Evolutionary conservation across 2,329 filamentous ascomycete species (phyloP).

Genomic region (Phialocephala subalpina): DNA sequence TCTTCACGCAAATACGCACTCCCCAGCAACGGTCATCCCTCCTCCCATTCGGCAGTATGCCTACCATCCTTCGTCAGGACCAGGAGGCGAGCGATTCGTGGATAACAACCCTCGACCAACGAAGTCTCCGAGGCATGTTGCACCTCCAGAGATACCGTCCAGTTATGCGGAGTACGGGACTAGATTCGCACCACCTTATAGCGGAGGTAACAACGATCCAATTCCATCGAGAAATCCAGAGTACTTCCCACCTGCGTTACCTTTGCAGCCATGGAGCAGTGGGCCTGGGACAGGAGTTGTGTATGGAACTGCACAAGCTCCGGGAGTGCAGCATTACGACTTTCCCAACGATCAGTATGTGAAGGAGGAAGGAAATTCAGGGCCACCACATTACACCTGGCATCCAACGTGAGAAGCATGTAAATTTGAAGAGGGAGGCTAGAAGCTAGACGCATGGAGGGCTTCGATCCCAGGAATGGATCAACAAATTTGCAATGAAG

Average conservation of each 20-base stretch:
- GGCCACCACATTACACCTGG: constrained; percentile 41
- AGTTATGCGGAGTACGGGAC: constrained; percentile 36
- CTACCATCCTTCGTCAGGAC: constrained; percentile 31
- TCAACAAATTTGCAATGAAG: not conserved
- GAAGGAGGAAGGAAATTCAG: constrained; percentile 33
- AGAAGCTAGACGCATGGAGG: not conserved
- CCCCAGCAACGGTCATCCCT: constrained; percentile 17
- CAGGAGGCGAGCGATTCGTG: constrained; percentile 33
- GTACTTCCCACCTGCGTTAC: constrained; percentile 36
- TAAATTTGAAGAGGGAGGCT: not conserved
- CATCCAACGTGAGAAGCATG: constrained; percentile 29
- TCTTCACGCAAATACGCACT: constrained; percentile 28
- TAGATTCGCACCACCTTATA: constrained; percentile 37
- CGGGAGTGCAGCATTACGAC: constrained; percentile 36
- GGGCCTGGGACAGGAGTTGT: constrained; percentile 30
- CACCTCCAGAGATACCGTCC: constrained; percentile 36
- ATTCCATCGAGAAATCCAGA: constrained; percentile 34
- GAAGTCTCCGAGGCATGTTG: constrained; percentile 44
- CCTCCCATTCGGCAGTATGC: constrained; percentile 28
- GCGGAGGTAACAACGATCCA: constrained; percentile 27
- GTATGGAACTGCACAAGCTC: constrained; percentile 34
- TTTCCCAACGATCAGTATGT: constrained; percentile 35
- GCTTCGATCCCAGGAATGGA: not conserved
- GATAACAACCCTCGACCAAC: constrained; percentile 43
- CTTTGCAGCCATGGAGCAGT: constrained; percentile 37